A percentile compares a stretch with the other conserved stretches of the same genome.
Conservation (phyloP, 352 stramenopile genomes). For the Phytophthora chlamydospora region DNA sequence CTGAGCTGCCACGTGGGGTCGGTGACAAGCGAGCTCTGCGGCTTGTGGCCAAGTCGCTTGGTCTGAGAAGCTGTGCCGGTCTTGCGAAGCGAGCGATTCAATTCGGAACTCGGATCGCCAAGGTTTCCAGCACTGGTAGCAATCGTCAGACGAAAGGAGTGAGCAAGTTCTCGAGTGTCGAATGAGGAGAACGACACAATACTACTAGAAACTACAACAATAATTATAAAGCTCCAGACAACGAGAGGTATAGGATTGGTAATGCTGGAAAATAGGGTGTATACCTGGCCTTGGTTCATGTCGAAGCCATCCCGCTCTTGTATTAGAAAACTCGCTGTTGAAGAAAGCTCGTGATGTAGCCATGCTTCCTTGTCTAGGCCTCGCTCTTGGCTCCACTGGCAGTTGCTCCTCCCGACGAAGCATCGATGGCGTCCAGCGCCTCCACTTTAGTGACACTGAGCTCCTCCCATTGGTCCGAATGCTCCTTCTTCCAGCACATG, state of each 20-base stretch:
- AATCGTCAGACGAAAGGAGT: conserved; percentile 59
- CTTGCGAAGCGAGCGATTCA: conserved; percentile 96
- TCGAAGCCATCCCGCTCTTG: too few relatives aligned
- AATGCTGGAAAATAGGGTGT: too few relatives aligned
- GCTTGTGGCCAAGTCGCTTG: conserved; percentile 72
- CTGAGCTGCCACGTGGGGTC: conserved; percentile 69
- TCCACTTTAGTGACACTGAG: conserved; percentile 75
- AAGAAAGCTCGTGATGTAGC: too few relatives aligned
- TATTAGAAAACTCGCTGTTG: too few relatives aligned
- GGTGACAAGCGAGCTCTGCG: conserved; percentile 94
- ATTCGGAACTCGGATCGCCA: conserved; percentile 93
- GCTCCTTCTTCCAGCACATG: conserved; percentile 91
- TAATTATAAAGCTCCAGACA: too few relatives aligned
- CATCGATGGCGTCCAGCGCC: conserved; percentile 35
- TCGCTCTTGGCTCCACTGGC: conserved; percentile 19
- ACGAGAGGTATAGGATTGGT: too few relatives aligned
- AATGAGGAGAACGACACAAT: neutral
- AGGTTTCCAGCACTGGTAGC: conserved; percentile 80
- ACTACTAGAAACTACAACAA: too few relatives aligned
- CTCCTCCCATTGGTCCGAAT: conserved; percentile 83
- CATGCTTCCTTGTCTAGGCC: conserved; percentile 1
- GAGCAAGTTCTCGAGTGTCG: conserved; percentile 38
- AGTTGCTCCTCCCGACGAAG: conserved; percentile 7
- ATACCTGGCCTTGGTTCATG: too few relatives aligned
- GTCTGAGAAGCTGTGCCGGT: conserved; percentile 58